phyloP scores from a whole-genome alignment of 148 eudicot species.

The Persicaria maculosa region DNA sequence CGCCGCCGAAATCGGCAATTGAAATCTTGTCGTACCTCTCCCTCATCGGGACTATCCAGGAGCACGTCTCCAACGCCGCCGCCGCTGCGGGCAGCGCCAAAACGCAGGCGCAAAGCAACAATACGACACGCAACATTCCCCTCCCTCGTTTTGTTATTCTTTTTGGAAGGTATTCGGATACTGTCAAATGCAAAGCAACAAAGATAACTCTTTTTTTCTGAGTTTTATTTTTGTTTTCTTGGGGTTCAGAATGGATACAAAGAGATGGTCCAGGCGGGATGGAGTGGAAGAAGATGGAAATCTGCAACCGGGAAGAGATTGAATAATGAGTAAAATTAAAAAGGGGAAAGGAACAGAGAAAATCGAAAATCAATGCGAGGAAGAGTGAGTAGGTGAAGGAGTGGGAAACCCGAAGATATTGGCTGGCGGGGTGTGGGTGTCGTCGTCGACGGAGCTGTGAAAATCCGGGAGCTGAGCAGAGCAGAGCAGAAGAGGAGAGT shows the following conservation, averaged over 20 bases:
- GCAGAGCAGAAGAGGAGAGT: neutral
- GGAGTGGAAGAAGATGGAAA: neutral
- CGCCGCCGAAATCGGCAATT: constrained; percentile 74
- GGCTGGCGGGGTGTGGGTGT: neutral
- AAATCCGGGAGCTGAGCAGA: neutral
- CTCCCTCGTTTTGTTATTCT: neutral
- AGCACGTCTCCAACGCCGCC: constrained; percentile 46
- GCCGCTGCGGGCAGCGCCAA: neutral
- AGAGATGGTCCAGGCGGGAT: neutral
- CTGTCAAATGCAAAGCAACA: neutral
- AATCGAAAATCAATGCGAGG: neutral
- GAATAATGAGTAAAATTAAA: neutral
- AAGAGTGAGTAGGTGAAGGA: neutral
- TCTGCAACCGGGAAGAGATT: neutral
- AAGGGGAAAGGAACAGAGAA: neutral
- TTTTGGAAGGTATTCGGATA: neutral
- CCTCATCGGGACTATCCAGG: constrained; percentile 67
- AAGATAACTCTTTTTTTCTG: neutral
- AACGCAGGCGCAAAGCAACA: neutral
- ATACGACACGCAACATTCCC: constrained; percentile 10
- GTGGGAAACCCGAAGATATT: neutral
- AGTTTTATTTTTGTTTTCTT: no score
- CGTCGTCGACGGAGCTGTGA: neutral
- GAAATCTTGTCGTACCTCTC: constrained; percentile 55
- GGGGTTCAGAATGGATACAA: no score